Evolutionary conservation across 202 grass and related monocot species (phyloP).

Genomic region (Setaria italica): DNA sequence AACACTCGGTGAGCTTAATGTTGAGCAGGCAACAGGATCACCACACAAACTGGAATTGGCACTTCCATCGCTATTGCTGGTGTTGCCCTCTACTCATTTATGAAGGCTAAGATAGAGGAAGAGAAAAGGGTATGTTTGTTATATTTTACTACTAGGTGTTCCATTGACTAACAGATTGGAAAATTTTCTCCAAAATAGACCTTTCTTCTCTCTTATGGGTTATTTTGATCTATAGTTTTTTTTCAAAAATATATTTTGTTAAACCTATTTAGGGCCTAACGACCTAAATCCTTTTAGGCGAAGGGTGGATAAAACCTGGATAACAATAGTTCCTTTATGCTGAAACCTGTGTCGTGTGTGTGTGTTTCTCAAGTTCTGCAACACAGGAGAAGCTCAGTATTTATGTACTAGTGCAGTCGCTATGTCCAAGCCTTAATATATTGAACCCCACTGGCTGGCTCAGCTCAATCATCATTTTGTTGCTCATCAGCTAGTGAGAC

Average conservation of each 20-base stretch:
- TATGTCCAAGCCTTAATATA: too few relatives aligned
- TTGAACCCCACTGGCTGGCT: background rate
- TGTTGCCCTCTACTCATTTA: slow-evolving; percentile 84
- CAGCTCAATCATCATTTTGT: background rate
- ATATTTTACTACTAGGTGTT: slow-evolving; percentile 17
- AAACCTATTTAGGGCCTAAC: background rate
- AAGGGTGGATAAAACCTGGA: background rate
- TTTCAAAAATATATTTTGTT: background rate
- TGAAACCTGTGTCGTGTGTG: background rate
- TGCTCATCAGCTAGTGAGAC: background rate
- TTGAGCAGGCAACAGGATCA: slow-evolving; percentile 82
- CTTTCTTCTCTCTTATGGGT: background rate
- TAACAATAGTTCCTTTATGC: background rate
- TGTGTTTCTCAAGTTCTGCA: background rate
- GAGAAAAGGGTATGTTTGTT: slow-evolving; percentile 75
- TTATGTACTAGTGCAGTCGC: background rate
- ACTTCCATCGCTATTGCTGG: slow-evolving; percentile 85
- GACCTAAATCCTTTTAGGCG: background rate
- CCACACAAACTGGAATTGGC: slow-evolving; percentile 90
- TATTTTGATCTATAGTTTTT: slow-evolving; percentile 3
- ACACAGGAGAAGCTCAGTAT: background rate
- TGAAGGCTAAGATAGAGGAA: slow-evolving; percentile 91
- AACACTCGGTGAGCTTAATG: slow-evolving; percentile 36
- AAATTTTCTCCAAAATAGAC: background rate
- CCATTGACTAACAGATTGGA: slow-evolving; percentile 24